Conservation (phyloP, 139 green algal species). For the Chlorella vulgaris region DNA sequence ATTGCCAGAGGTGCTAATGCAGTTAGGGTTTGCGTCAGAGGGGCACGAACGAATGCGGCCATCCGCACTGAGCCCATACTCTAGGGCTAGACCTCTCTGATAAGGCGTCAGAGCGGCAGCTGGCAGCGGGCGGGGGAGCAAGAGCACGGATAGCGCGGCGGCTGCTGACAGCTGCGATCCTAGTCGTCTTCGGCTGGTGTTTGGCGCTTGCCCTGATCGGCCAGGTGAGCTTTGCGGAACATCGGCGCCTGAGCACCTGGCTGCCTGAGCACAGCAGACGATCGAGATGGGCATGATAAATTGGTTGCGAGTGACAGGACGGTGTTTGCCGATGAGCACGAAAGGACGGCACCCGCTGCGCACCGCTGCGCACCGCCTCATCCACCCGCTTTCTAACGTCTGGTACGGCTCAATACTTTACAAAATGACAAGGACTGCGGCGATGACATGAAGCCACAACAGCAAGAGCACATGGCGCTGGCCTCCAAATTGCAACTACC, state of each 20-base stretch:
- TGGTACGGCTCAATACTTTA: no score
- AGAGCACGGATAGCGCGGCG: background rate
- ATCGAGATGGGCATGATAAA: no score
- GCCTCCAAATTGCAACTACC: no score
- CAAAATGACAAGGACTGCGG: no score
- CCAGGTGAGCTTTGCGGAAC: background rate
- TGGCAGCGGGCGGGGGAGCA: background rate
- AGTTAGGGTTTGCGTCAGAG: conserved; percentile 67
- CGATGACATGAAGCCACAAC: no score
- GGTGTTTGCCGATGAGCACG: no score
- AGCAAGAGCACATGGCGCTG: no score
- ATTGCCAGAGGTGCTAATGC: conserved; percentile 63
- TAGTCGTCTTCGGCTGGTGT: background rate
- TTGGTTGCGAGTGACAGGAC: no score
- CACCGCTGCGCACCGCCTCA: no score
- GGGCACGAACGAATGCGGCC: conserved; percentile 36
- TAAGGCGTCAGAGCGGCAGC: conserved; percentile 23
- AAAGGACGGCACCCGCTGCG: no score
- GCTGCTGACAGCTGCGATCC: background rate
- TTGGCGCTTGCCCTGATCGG: background rate
- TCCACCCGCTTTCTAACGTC: no score
- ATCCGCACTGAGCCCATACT: conserved; percentile 29
- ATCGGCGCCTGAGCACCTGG: background rate
- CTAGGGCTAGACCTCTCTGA: conserved; percentile 9
- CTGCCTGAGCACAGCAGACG: no score